Evolutionary conservation across 768 basidiomycete genomes (phyloP).

Genomic region (Candolleomyces eurysporus): DNA sequence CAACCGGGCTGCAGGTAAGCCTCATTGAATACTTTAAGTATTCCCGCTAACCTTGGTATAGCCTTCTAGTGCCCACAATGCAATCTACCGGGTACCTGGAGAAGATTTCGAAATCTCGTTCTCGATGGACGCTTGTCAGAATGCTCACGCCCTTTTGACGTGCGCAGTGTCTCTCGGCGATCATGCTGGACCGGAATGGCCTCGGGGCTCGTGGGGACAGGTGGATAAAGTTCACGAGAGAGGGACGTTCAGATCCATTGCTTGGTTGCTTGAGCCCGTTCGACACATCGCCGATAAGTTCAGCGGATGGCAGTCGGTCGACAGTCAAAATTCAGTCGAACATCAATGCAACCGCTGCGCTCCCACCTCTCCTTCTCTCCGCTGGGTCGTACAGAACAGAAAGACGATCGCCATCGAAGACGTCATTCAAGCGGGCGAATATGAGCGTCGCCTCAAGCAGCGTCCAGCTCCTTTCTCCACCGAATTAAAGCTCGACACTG

Average conservation of each 20-base stretch:
- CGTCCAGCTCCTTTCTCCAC: constrained; percentile 87
- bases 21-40: background rate
- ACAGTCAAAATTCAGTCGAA: constrained; percentile 37
- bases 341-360: constrained; percentile 78
- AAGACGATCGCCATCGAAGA: constrained; percentile 77
- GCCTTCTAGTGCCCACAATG: constrained; percentile 53
- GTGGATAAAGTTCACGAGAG: constrained; percentile 89
- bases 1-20: constrained; percentile 55
- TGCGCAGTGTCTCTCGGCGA: constrained; percentile 71
- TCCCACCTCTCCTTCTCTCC: constrained; percentile 70
- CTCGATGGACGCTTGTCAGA: constrained; percentile 62
- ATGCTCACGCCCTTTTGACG: constrained; percentile 75
- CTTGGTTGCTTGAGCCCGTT: constrained; percentile 87
- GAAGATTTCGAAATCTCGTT: constrained; percentile 49
- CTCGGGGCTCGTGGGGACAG: constrained; percentile 66
- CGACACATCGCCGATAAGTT: constrained; percentile 69
- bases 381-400: constrained; percentile 67
- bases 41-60: constrained; percentile 23
- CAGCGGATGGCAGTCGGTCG: constrained; percentile 63
- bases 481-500: constrained; percentile 66
- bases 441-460: constrained; percentile 83
- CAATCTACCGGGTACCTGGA: constrained; percentile 65
- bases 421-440: constrained; percentile 80
- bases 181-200: constrained; percentile 80
- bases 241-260: constrained; percentile 71